These are phyloP conservation scores for Actinidia polygama DNA, from an alignment of 179 eudicot species.

Conservation along the genomic window DNA sequence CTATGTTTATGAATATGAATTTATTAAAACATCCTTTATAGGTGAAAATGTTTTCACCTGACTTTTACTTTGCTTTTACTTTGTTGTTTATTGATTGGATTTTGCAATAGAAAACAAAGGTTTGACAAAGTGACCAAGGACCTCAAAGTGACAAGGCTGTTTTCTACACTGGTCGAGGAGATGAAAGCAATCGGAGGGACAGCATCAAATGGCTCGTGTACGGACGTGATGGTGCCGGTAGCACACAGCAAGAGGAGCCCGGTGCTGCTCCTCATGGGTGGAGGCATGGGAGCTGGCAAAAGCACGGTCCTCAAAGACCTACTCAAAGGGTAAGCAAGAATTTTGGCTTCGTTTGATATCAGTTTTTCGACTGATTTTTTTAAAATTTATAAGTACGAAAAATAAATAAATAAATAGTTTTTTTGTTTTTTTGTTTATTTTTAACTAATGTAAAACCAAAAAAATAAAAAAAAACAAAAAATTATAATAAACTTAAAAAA, in stretches of 20 bases:
- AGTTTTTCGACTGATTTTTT: no score
- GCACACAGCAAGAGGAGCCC: conserved; percentile 78
- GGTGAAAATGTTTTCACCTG: no score
- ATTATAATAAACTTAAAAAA: no score
- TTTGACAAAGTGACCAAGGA: conserved; percentile 67
- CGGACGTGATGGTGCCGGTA: conserved; percentile 85
- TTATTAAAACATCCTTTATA: no score
- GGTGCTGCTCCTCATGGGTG: conserved; percentile 91
- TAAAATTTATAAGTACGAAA: no score
- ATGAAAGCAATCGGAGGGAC: conserved; percentile 67
- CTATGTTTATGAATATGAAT: no score
- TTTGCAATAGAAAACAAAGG: conserved; percentile 62
- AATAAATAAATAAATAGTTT: no score
- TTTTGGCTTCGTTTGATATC: no score
- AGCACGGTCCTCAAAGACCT: conserved; percentile 94
- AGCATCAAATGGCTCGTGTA: conserved; percentile 35
- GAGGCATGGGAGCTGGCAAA: conserved; percentile 98
- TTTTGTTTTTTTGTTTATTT: no score
- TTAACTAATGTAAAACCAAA: no score
- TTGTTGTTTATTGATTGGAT: not conserved
- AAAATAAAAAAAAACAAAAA: no score
- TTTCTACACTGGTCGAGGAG: conserved; percentile 78
- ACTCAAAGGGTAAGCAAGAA: conserved; percentile 80
- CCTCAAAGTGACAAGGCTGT: conserved; percentile 67
- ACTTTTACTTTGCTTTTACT: no score